Conservation (phyloP, 768 basidiomycete genomes). For the Xerocomellus amylosporus region DNA sequence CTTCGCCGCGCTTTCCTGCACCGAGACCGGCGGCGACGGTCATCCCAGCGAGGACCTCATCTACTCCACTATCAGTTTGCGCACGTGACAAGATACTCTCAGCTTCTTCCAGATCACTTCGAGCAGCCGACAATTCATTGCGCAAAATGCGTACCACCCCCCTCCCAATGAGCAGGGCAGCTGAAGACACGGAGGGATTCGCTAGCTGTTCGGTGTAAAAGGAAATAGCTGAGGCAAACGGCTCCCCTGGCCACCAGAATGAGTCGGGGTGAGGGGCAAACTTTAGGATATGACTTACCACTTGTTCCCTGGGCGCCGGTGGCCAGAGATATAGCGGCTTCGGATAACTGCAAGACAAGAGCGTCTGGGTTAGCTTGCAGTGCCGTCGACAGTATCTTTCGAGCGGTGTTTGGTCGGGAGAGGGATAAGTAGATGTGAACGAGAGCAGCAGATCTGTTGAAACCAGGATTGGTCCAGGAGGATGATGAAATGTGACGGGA, state of each 20-base stretch:
- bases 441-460: slow-evolving; percentile 68
- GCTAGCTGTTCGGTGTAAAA: slow-evolving; percentile 85
- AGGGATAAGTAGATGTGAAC: slow-evolving; percentile 91
- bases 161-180: slow-evolving; percentile 73
- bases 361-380: slow-evolving; percentile 89
- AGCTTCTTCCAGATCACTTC: slow-evolving; percentile 77
- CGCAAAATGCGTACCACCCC: slow-evolving; percentile 76
- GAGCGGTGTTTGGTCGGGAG: slow-evolving; percentile 81
- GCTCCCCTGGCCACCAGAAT: slow-evolving; percentile 21
- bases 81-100: slow-evolving; percentile 43
- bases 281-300: slow-evolving; percentile 32
- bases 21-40: slow-evolving; percentile 63
- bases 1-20: slow-evolving; percentile 54
- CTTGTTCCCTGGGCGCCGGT: slow-evolving; percentile 69
- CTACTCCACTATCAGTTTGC: slow-evolving; percentile 39
- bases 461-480: neutral
- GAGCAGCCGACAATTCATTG: slow-evolving; percentile 72
- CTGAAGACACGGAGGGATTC: slow-evolving; percentile 73
- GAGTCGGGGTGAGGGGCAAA: neutral
- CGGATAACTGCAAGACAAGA: slow-evolving; percentile 83
- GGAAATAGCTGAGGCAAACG: slow-evolving; percentile 42
- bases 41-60: slow-evolving; percentile 65
- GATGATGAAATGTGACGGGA: neutral
- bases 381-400: slow-evolving; percentile 78
- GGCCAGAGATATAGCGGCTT: slow-evolving; percentile 74